Evolutionary conservation across 192 early-diverging fungal genomes (phyloP), one percentile per base, ranked within the genome.

Genomic region (Backusella circina): DNA sequence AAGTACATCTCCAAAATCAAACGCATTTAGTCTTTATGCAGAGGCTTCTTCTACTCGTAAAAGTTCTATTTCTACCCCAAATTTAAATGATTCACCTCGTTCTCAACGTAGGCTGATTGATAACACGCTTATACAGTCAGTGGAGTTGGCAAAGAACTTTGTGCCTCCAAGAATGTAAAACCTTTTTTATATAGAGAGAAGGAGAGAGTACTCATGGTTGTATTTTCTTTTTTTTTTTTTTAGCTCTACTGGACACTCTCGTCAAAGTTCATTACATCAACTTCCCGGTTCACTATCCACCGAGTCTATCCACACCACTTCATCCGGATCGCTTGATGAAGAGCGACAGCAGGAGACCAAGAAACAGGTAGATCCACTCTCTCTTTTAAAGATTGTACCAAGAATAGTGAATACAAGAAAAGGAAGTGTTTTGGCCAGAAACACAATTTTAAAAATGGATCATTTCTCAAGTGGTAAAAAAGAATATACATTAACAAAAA

Each of bases 371-470:
- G 69, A 70, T 41, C 69, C 39, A 31, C 18, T 47, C 26, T 44
- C 69, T 28, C 38, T 70, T 7, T 44, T 70, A 41, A 70, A 47
- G 26, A 70, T 70, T 28, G 69, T 38, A 23, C 69, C 69, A 5
- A 70, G 26, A 23, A 37, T 90, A 28, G 86, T 89, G 1, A 82
- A 82, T 51, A 85, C 84, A 41, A 74, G 51, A 47, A 74, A 78
- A 50, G 90, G 90, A n/a, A 79, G 81, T 26, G 90, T 91, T 18
- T 80, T 91, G n/a, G 68, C 82, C 4, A 78, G 89, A 47, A 82
- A 82, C 41, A 83, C 80, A 26, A 89, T 91, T 38, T 77, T 91
- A 35, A 91, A 91, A 76, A 75, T 75, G 47, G 90, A 91, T 75
- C 84, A 89, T 67, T 91, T 88, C 73, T 71, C 73, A 35, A 77